These are phyloP conservation scores for Pseudisothecium myosuroides DNA, from an alignment of 225 moss, liverwort and hornwort species.

Conservation along the genomic window DNA sequence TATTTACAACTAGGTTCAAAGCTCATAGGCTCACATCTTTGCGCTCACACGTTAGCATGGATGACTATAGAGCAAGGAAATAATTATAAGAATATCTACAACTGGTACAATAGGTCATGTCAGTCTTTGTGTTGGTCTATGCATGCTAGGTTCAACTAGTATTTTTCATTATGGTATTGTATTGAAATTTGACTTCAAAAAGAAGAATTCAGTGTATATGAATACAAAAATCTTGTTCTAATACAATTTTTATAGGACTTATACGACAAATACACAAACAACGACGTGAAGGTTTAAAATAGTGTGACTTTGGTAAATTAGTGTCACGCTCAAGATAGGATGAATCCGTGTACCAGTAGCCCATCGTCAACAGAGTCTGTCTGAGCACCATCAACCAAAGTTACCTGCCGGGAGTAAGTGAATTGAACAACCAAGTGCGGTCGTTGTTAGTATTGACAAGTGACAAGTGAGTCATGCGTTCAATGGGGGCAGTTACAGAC, in stretches of 20 bases:
- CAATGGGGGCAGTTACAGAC: neutral
- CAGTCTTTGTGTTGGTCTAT: rapidly evolving
- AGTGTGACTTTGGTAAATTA: no score
- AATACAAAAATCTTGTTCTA: neutral
- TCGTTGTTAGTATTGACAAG: neutral
- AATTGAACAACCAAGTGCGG: neutral
- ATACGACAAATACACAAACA: neutral
- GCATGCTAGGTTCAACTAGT: rapidly evolving
- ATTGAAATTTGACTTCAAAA: neutral
- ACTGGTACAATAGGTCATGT: neutral
- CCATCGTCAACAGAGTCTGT: no score
- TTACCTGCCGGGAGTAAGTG: neutral
- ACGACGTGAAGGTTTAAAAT: no score
- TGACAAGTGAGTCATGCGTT: neutral
- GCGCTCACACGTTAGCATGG: rapidly evolving
- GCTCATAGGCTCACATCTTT: no score
- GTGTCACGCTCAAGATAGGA: neutral
- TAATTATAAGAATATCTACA: no score
- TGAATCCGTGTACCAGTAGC: neutral
- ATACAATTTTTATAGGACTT: neutral
- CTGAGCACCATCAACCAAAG: neutral
- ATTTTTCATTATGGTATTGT: neutral
- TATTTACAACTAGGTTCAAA: no score
- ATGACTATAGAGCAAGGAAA: neutral
- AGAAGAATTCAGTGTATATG: no score